Conservation (phyloP, 352 stramenopile genomes). For the Globisporangium cylindrosporum region DNA sequence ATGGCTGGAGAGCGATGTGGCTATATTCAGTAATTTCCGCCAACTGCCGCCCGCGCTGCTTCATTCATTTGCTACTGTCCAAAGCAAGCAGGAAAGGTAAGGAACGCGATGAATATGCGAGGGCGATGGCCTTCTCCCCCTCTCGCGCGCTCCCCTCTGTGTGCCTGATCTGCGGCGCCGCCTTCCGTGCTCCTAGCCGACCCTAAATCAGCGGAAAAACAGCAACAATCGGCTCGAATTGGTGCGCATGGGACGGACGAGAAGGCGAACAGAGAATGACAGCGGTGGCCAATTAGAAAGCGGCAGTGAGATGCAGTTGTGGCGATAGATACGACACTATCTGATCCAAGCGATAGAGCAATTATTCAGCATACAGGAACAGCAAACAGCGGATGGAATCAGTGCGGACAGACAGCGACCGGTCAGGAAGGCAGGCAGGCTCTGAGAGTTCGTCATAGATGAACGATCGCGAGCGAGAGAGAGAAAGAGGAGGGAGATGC, state of each 20-base stretch:
- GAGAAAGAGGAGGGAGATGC: background rate
- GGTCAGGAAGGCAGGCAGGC: no score
- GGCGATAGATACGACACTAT: background rate
- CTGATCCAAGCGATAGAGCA: background rate
- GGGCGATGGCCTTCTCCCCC: background rate
- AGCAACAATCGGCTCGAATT: background rate
- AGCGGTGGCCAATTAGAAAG: background rate
- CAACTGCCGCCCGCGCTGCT: constrained; percentile 21
- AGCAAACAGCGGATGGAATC: background rate
- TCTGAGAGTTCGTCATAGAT: no score
- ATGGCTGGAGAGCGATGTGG: constrained; percentile 52
- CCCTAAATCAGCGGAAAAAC: background rate
- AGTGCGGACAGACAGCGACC: background rate
- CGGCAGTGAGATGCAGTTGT: background rate
- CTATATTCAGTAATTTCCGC: constrained; percentile 36
- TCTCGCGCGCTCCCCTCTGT: background rate
- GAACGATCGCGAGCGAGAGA: background rate
- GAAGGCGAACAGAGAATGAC: background rate
- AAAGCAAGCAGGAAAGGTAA: constrained; percentile 83
- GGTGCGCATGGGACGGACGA: background rate
- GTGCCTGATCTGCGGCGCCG: background rate
- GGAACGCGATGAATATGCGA: constrained; percentile 29
- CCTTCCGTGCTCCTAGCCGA: background rate
- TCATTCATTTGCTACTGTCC: constrained; percentile 82
- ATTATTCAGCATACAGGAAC: background rate